A percentile compares a stretch with the other conserved stretches of the same genome.
phyloP scores from a whole-genome alignment of 1,139 yeast genomes.

The Yamadazyma friedrichii region DNA sequence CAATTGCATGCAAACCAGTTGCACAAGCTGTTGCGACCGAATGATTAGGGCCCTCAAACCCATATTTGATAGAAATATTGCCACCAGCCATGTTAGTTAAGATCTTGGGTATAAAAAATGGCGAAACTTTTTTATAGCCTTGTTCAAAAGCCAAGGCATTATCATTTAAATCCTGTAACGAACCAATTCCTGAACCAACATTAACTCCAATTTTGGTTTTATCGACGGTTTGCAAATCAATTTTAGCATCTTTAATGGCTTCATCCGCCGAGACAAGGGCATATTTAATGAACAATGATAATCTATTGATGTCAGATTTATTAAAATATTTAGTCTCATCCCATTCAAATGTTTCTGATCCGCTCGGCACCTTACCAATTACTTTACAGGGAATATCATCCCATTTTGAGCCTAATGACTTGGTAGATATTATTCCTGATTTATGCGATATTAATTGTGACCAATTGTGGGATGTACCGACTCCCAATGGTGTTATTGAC shows the following conservation, averaged over 20 bases:
- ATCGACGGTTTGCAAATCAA: slow-evolving; percentile 36
- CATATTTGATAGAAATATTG: slow-evolving; percentile 74
- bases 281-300: slow-evolving; percentile 75
- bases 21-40: slow-evolving; percentile 95
- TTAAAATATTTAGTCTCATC: slow-evolving; percentile 43
- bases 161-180: slow-evolving; percentile 71
- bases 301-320: slow-evolving; percentile 51
- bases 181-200: slow-evolving; percentile 92
- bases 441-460: slow-evolving; percentile 43
- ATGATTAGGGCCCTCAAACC: slow-evolving; percentile 82
- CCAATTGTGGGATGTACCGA: slow-evolving; percentile 61
- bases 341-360: slow-evolving; percentile 51
- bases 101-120: slow-evolving; percentile 80
- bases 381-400: slow-evolving; percentile 70
- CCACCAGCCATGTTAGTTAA: slow-evolving; percentile 96
- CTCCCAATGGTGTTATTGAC: slow-evolving; percentile 80
- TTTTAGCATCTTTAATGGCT: slow-evolving; percentile 67
- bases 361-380: slow-evolving; percentile 69
- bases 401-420: slow-evolving; percentile 47
- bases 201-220: slow-evolving; percentile 61
- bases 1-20: slow-evolving; percentile 90
- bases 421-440: slow-evolving; percentile 59
- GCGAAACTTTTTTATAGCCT: slow-evolving; percentile 77
- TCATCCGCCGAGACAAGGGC: slow-evolving; percentile 76
- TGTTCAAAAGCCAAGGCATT: slow-evolving; percentile 51